These are phyloP conservation scores for Trypanosomatidae sp. DNA, from an alignment of 208 protist species.

Conservation along the genomic window DNA sequence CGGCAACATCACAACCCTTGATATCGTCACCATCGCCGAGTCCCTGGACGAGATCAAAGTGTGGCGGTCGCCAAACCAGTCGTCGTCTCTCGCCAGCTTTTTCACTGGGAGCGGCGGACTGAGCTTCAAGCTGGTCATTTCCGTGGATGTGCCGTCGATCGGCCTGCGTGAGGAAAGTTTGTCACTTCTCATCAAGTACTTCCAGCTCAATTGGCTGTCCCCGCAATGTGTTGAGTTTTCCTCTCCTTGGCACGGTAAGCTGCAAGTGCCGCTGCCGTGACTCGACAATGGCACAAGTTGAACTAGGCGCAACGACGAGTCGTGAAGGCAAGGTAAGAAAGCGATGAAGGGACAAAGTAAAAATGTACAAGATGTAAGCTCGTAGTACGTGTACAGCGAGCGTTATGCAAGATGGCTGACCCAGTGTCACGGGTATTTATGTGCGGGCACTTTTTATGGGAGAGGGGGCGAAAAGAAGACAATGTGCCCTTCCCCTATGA, in stretches of 20 bases:
- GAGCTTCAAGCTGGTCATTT: conserved; percentile 32
- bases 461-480: background rate
- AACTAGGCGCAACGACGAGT: background rate
- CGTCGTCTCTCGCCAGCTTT: conserved; percentile 34
- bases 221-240: conserved; percentile 78
- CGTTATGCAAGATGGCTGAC: background rate
- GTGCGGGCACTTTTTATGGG: background rate
- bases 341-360: conserved; percentile 6
- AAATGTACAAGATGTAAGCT: background rate
- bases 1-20: conserved; percentile 58
- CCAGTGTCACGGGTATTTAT: background rate
- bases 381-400: background rate
- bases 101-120: conserved; percentile 24
- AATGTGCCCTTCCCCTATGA: background rate
- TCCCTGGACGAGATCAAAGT: conserved; percentile 62
- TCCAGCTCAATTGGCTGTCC: conserved; percentile 73
- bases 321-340: background rate
- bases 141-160: conserved; percentile 30
- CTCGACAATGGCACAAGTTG: too few species aligned
- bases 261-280: conserved; percentile 43
- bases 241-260: conserved; percentile 72
- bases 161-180: conserved; percentile 3
- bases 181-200: conserved; percentile 44
- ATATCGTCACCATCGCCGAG: conserved; percentile 75
- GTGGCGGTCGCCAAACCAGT: conserved; percentile 51